A percentile compares a stretch with the other conserved stretches of the same genome.
phyloP scores from a whole-genome alignment of 2,329 filamentous ascomycete species.

The Coleophoma eucalyptorum region DNA sequence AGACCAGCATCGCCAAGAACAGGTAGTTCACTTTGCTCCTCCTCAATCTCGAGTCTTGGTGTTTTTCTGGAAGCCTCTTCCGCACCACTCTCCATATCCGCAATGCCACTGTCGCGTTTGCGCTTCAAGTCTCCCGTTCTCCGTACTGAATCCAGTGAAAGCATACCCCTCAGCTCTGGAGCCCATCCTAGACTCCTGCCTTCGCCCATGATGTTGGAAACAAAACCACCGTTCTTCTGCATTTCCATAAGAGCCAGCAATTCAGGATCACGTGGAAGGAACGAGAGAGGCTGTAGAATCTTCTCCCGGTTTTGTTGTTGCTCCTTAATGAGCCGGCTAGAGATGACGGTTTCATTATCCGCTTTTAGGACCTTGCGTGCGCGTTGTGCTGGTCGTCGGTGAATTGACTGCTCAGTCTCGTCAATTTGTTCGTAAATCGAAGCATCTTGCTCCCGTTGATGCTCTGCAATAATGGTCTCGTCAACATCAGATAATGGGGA shows the following conservation, averaged over 20 bases:
- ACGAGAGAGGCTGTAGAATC: slow-evolving; percentile 78
- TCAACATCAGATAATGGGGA: slow-evolving; percentile 69
- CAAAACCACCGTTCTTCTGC: slow-evolving; percentile 87
- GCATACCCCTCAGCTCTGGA: slow-evolving; percentile 84
- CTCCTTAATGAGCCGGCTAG: slow-evolving; percentile 73
- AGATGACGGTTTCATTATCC: slow-evolving; percentile 75
- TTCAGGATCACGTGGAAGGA: slow-evolving; percentile 82
- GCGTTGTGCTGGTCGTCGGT: slow-evolving; percentile 68
- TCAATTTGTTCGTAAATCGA: slow-evolving; percentile 54
- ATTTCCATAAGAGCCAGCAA: slow-evolving; percentile 85
- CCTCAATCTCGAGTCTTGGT: slow-evolving; percentile 60
- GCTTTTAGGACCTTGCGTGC: slow-evolving; percentile 75
- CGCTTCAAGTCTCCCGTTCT: slow-evolving; percentile 81
- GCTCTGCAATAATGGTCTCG: slow-evolving; percentile 53
- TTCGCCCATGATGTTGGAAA: slow-evolving; percentile 80
- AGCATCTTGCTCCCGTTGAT: slow-evolving; percentile 42
- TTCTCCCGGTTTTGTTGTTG: slow-evolving; percentile 83
- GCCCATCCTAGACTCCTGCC: slow-evolving; percentile 79
- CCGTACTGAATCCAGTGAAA: slow-evolving; percentile 81
- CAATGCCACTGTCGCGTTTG: slow-evolving; percentile 86
- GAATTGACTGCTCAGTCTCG: slow-evolving; percentile 51
- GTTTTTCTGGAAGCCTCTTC: slow-evolving; percentile 52
- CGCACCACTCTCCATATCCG: slow-evolving; percentile 70
- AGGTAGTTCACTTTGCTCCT: slow-evolving; percentile 48
- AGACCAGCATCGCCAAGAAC: slow-evolving; percentile 45